Conservation (phyloP, 805 yeast genomes). For the Candida rishiriensis region DNA sequence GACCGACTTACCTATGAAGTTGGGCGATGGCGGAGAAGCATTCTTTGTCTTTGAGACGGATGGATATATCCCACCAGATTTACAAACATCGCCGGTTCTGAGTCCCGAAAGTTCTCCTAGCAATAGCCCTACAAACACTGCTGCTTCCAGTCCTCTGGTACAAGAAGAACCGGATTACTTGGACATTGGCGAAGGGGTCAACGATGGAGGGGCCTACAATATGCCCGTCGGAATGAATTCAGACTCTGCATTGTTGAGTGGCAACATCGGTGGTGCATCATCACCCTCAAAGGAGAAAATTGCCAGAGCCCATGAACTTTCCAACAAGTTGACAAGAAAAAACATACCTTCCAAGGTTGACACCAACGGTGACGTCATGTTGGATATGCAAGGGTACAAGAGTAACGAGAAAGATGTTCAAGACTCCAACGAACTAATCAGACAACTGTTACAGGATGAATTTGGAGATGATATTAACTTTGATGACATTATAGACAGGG, state of each 20-base stretch:
- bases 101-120: slow-evolving; percentile 63
- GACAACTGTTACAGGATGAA: slow-evolving; percentile 72
- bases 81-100: slow-evolving; percentile 83
- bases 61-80: slow-evolving; percentile 65
- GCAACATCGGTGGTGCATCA: slow-evolving; percentile 31
- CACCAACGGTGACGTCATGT: slow-evolving; percentile 80
- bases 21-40: slow-evolving; percentile 98
- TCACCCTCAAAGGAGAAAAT: slow-evolving; percentile 18
- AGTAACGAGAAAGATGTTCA: slow-evolving; percentile 75
- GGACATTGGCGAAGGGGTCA: slow-evolving; percentile 38
- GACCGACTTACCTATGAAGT: slow-evolving; percentile 88
- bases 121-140: slow-evolving; percentile 24
- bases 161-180: slow-evolving; percentile 48
- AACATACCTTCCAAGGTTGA: slow-evolving; percentile 87
- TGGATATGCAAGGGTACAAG: slow-evolving; percentile 96
- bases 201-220: slow-evolving; percentile 8
- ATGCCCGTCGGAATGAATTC: slow-evolving; percentile 8
- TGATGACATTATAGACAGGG: slow-evolving; percentile 46
- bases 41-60: slow-evolving; percentile 91
- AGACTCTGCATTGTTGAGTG: slow-evolving; percentile 7
- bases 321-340: slow-evolving; percentile 58
- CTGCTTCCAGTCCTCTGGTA: slow-evolving; percentile 15
- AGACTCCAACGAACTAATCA: slow-evolving; percentile 70
- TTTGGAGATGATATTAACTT: slow-evolving; percentile 51
- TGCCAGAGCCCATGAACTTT: slow-evolving; percentile 57